phyloP scores from a whole-genome alignment of 768 basidiomycete genomes.

The Hygrophorus pudorinus region DNA sequence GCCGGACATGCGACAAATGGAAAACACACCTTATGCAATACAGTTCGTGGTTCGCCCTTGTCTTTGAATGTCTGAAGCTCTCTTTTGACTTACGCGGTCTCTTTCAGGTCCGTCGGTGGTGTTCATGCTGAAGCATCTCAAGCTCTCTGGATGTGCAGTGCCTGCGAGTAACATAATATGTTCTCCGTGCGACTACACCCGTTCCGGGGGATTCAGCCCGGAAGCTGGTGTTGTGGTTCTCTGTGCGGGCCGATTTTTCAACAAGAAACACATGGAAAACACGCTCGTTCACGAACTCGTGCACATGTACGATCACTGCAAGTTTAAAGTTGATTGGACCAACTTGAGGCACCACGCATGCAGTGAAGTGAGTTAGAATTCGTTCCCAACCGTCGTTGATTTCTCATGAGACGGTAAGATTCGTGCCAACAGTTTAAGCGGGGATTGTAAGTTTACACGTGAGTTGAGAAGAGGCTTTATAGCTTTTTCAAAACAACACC shows the following conservation, averaged over 20 bases:
- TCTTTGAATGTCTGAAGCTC: not conserved
- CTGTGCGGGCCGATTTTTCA: constrained; percentile 77
- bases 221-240: constrained; percentile 72
- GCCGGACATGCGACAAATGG: constrained; percentile 53
- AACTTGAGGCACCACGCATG: constrained; percentile 94
- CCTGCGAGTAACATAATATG: constrained; percentile 71
- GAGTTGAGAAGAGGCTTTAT: constrained; percentile 73
- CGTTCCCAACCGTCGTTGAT: not conserved
- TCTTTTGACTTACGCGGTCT: constrained; percentile 5
- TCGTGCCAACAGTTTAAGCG: constrained; percentile 87
- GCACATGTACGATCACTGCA: constrained; percentile 92
- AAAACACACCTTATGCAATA: constrained; percentile 58
- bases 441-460: constrained; percentile 82
- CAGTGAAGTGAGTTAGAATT: constrained; percentile 66
- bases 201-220: constrained; percentile 76
- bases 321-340: constrained; percentile 88
- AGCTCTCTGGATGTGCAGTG: constrained; percentile 61
- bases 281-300: constrained; percentile 90
- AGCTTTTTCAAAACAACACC: constrained; percentile 87
- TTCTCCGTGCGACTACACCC: constrained; percentile 63
- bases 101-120: constrained; percentile 68
- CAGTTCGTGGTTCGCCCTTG: constrained; percentile 37
- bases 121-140: constrained; percentile 91
- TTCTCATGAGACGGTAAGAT: constrained; percentile 45
- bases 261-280: constrained; percentile 83